These are phyloP conservation scores for Fusarium nematophilum DNA, from an alignment of 2,329 filamentous ascomycete species.

Conservation along the genomic window DNA sequence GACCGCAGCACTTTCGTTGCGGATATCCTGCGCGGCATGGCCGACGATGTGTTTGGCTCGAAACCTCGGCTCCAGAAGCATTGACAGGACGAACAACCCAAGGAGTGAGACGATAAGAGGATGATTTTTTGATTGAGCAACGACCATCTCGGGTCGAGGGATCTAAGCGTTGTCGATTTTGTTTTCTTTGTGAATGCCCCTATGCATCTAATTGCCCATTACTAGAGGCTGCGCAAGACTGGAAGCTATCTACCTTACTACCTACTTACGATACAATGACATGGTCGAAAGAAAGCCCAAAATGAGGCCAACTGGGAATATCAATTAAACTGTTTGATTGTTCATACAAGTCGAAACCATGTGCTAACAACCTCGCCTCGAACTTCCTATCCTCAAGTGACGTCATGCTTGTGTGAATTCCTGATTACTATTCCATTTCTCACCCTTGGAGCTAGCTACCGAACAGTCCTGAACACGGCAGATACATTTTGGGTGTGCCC, in stretches of 20 bases:
- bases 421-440: not conserved
- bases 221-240: constrained; percentile 17
- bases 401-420: too few species aligned
- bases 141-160: constrained; percentile 21
- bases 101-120: constrained; percentile 15
- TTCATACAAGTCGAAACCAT: not conserved
- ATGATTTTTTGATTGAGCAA: constrained; percentile 4
- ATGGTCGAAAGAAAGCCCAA: constrained; percentile 28
- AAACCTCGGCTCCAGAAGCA: constrained; percentile 23
- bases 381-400: too few species aligned
- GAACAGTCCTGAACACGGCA: constrained; percentile 11
- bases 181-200: constrained; percentile 18
- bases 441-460: constrained; percentile 7
- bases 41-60: constrained; percentile 58
- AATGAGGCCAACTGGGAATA: constrained; percentile 30
- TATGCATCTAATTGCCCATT: constrained; percentile 29
- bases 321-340: constrained; percentile 23
- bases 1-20: constrained; percentile 59
- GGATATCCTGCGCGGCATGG: constrained; percentile 67
- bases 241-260: constrained; percentile 22
- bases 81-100: not conserved
- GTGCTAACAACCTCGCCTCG: too few species aligned
- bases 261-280: constrained; percentile 22
- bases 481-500: constrained; percentile 5
- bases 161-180: constrained; percentile 41